Evolutionary conservation across 176 grass and related monocot species (phyloP).

Genomic region (Alloteropsis semialata): DNA sequence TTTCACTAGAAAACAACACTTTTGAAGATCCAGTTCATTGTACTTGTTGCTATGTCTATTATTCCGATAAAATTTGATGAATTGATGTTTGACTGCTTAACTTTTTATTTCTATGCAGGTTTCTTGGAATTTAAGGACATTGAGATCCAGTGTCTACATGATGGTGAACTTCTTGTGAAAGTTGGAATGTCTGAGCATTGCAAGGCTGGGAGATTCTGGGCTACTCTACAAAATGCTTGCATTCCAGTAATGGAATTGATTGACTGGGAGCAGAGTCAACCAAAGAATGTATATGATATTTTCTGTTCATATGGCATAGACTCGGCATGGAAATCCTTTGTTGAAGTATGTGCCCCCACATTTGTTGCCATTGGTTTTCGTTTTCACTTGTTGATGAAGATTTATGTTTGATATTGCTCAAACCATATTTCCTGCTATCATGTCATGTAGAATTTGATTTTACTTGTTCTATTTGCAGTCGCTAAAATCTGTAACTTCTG

Average conservation of each 20-base stretch:
- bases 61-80: not conserved
- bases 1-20: not conserved
- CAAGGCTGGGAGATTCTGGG: conserved; percentile 62
- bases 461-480: conserved; percentile 48
- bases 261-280: conserved; percentile 77
- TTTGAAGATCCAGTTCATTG: not conserved
- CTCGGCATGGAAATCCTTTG: conserved; percentile 75
- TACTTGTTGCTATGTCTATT: not conserved
- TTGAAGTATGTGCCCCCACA: conserved; percentile 51
- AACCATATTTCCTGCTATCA: not conserved
- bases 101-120: conserved; percentile 42
- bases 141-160: conserved; percentile 57
- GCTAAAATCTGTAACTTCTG: conserved; percentile 67
- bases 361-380: conserved; percentile 24
- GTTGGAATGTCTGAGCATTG: conserved; percentile 76
- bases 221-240: conserved; percentile 73
- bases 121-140: conserved; percentile 76
- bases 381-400: conserved; percentile 27
- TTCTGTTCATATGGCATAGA: conserved; percentile 77
- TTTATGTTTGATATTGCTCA: not conserved
- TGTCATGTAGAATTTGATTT: conserved; percentile 28
- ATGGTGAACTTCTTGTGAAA: conserved; percentile 62
- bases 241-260: conserved; percentile 78
- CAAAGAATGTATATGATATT: conserved; percentile 55
- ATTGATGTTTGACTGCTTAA: conserved; percentile 6